A percentile compares a stretch with the other conserved stretches of the same genome.
These are phyloP conservation scores for Puccinia polysora DNA, from an alignment of 1,284 basidiomycete genomes.

Conservation along the genomic window DNA sequence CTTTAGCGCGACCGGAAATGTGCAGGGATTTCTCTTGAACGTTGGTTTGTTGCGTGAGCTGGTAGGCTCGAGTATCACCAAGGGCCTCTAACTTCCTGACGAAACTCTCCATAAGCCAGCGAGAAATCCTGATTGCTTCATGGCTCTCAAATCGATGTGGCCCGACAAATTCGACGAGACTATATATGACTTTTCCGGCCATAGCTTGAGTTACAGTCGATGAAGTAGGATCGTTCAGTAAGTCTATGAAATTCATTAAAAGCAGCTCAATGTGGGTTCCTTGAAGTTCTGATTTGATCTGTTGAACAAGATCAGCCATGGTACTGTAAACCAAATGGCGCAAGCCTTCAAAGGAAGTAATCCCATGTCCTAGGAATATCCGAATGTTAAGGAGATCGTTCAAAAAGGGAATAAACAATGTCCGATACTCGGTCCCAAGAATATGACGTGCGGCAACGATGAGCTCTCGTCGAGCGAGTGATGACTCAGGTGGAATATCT, in stretches of 20 bases:
- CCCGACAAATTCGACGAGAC: constrained; percentile 76
- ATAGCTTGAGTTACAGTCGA: constrained; percentile 79
- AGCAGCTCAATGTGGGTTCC: constrained; percentile 73
- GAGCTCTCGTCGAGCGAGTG: constrained; percentile 64
- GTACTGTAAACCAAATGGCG: constrained; percentile 80
- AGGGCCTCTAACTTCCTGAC: constrained; percentile 82
- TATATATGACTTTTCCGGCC: constrained; percentile 88
- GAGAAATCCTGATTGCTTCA: constrained; percentile 36
- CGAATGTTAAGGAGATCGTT: constrained; percentile 87
- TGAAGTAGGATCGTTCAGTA: constrained; percentile 83
- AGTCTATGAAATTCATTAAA: constrained; percentile 77
- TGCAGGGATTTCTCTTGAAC: constrained; percentile 44
- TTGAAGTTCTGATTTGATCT: constrained; percentile 77
- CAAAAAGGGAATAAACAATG: constrained; percentile 75
- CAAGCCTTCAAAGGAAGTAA: constrained; percentile 73
- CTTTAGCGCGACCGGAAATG: constrained; percentile 47
- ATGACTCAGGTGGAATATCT: constrained; percentile 75
- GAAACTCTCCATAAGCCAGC: constrained; percentile 72
- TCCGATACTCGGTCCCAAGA: constrained; percentile 72
- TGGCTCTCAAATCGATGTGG: constrained; percentile 57
- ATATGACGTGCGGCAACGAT: constrained; percentile 90
- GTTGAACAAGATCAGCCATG: constrained; percentile 88
- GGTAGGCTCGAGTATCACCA: constrained; percentile 53
- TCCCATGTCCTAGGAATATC: constrained; percentile 79
- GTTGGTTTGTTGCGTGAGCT: constrained; percentile 48